Evolutionary conservation across 805 yeast species (phyloP), one percentile per base, ranked within the genome.

Genomic region (Barnettozyma vustinii): DNA sequence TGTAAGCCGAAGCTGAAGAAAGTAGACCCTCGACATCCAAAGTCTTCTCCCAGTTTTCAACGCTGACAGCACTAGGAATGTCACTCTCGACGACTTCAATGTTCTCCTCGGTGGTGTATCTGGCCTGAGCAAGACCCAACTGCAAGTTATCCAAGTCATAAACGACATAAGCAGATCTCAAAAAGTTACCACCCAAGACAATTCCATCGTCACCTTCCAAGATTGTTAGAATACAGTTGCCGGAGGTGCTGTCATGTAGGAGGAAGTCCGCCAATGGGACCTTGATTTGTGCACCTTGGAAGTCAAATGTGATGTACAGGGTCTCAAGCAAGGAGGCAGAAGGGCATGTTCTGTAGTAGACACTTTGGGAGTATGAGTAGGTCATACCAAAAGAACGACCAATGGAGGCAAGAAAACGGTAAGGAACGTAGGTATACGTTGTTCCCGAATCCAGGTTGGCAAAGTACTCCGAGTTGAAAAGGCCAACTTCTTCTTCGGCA

Each of bases 221-320:
- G 66, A 79, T 49, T 9, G 77, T 80, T 30, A 80, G 54, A 6
- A 71, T 73, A 66, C 84, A 80, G 21, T 67, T 60, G 1, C 51
- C 51, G 1, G 46, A 13, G 9, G 52, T 44, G 26, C 56, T 56
- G 4, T 63, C 54, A 10, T 58, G 52, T 23, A 65, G 48, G 30
- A 70, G 50, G 53, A 68, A 64, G 56, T 65, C 58, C 3, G 55
- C 37, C 19, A 79, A 60, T 26, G 87, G 83, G 7, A 77, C 78
- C 15, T 67, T 58, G 48, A 84, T 76, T 10, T 61, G 58, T 18
- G 70, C 63, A 6, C 88, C 90, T 51, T 80, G 79, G 65, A 85
- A 79, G 9, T 80, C 51, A 53, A 63, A 55, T 1, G 62, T 63
- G 44, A 65, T 33, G 5, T 19, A 19, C 9, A 18, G 19, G 2